Conservation (phyloP, 352 stramenopile species). For the Pythium aristosporum region DNA sequence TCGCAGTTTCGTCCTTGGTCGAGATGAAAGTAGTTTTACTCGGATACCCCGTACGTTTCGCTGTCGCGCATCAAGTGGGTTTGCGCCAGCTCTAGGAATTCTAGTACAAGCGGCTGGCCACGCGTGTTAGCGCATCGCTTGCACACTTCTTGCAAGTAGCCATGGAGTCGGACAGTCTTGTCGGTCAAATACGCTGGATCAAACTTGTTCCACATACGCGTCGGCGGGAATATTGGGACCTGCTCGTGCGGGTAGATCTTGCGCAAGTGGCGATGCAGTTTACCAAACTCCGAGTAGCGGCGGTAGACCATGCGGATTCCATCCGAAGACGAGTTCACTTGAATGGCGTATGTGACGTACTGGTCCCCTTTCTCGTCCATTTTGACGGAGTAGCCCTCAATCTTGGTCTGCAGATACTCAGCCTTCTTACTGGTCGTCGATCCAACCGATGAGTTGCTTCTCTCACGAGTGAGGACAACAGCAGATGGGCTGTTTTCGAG, state of each 20-base stretch:
- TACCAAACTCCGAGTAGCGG: slow-evolving; percentile 78
- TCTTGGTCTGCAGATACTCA: slow-evolving; percentile 80
- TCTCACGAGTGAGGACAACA: slow-evolving; percentile 67
- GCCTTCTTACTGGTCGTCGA: slow-evolving; percentile 27
- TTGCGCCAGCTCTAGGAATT: slow-evolving; percentile 56
- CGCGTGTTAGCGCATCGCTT: slow-evolving; percentile 73
- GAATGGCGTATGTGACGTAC: slow-evolving; percentile 78
- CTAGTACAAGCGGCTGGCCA: slow-evolving; percentile 55
- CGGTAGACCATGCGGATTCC: slow-evolving; percentile 74
- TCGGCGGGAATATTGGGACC: slow-evolving; percentile 61
- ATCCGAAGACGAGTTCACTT: slow-evolving; percentile 63
- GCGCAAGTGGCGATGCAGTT: slow-evolving; percentile 69
- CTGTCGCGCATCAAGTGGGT: slow-evolving; percentile 21
- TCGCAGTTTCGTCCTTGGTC: background rate
- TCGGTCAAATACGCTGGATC: slow-evolving; percentile 80
- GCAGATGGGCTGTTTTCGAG: slow-evolving; percentile 79
- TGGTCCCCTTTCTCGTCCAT: slow-evolving; percentile 70
- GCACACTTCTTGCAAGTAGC: slow-evolving; percentile 72
- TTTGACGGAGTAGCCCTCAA: slow-evolving; percentile 67
- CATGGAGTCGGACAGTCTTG: slow-evolving; percentile 68
- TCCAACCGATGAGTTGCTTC: slow-evolving; percentile 13
- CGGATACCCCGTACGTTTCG: slow-evolving; percentile 9
- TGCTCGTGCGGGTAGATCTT: slow-evolving; percentile 82
- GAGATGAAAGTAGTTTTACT: slow-evolving; percentile 1
- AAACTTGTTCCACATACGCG: slow-evolving; percentile 85